These are phyloP conservation scores for Myxozyma neotropica DNA, from an alignment of 805 yeast species.

Conservation along the genomic window DNA sequence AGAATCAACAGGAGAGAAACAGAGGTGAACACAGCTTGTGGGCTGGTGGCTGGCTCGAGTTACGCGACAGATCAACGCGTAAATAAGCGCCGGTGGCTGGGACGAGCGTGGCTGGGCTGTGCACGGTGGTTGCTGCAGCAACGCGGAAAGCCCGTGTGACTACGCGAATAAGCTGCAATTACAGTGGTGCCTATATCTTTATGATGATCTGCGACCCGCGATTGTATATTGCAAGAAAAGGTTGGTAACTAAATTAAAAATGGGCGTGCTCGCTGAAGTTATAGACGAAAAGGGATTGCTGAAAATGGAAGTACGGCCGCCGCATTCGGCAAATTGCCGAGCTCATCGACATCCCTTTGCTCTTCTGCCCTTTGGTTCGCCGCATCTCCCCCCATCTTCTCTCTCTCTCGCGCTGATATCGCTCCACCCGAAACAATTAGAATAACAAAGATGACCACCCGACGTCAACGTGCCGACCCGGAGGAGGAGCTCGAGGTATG, in stretches of 20 bases:
- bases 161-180: too few relatives aligned
- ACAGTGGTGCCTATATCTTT: too few relatives aligned
- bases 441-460: conserved; percentile 18
- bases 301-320: not conserved
- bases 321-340: conserved; percentile 6
- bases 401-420: not conserved
- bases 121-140: not conserved
- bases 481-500: conserved; percentile 34
- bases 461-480: conserved; percentile 32
- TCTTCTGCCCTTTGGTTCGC: not conserved
- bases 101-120: conserved; percentile 4
- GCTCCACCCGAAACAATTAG: not conserved
- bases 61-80: conserved; percentile 9
- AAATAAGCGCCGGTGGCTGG: conserved; percentile 3
- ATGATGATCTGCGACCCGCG: not conserved
- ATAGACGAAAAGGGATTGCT: too few relatives aligned
- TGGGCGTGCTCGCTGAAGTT: too few relatives aligned
- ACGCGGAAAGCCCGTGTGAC: not conserved
- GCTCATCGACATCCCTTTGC: conserved; percentile 12
- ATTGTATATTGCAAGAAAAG: not conserved
- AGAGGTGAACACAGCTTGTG: not conserved
- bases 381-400: not conserved
- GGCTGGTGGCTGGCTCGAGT: conserved; percentile 2
- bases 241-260: too few relatives aligned
- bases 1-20: not conserved